Percentiles rank a stretch among this genome's conserved stretches.
Evolutionary conservation across 2,329 filamentous ascomycete genomes (phyloP).

Genomic region (Fusarium zealandicum): DNA sequence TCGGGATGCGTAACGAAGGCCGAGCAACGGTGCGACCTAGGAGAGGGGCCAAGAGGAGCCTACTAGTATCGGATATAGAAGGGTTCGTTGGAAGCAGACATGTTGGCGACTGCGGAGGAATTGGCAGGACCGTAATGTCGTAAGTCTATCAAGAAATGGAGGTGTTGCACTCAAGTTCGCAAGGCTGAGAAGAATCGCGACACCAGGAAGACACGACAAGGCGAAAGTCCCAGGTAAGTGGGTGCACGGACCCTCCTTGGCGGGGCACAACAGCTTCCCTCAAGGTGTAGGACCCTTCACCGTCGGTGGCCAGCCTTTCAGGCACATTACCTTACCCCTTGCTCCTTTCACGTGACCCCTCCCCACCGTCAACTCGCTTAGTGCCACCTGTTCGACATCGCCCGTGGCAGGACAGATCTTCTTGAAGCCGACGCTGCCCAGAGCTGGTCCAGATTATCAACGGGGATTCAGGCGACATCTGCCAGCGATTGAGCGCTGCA

Average conservation of each 20-base stretch:
- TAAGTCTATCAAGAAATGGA: conserved; percentile 10
- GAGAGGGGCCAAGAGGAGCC: conserved; percentile 43
- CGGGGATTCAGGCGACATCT: conserved; percentile 41
- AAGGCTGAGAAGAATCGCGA: conserved; percentile 39
- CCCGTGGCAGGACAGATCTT: conserved; percentile 49
- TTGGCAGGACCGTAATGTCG: neutral
- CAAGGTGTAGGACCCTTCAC: conserved; percentile 21
- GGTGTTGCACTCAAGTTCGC: conserved; percentile 17
- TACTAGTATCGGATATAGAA: conserved; percentile 99
- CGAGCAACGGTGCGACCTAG: neutral
- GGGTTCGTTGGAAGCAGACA: conserved; percentile 75
- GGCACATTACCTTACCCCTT: conserved; percentile 16
- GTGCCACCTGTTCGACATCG: conserved; percentile 52
- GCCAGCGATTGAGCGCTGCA: conserved; percentile 42
- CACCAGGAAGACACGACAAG: conserved; percentile 21
- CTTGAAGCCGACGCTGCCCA: conserved; percentile 44
- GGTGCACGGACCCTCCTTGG: conserved; percentile 32
- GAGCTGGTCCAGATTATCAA: conserved; percentile 41
- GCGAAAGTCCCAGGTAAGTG: conserved; percentile 1
- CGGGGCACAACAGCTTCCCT: conserved; percentile 33
- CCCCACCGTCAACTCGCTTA: conserved; percentile 41
- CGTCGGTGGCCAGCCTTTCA: conserved; percentile 2
- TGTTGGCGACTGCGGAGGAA: conserved; percentile 48
- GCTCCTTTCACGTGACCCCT: conserved; percentile 44
- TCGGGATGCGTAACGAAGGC: neutral